These are phyloP conservation scores for Penicillium soppii DNA, from an alignment of 495 filamentous ascomycete genomes.

Conservation along the genomic window DNA sequence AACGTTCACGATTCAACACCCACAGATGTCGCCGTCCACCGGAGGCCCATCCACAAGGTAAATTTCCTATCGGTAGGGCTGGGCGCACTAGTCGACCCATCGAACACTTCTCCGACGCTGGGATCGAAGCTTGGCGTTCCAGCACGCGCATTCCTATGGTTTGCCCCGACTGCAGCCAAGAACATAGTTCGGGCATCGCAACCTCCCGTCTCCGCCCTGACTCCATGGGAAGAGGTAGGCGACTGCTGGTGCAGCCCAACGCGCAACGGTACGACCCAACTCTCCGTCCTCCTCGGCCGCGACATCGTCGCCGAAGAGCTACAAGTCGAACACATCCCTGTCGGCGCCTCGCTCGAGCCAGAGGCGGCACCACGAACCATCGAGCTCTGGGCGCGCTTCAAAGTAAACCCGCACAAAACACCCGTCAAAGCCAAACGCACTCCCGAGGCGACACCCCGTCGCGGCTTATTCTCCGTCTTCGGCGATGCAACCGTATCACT, in stretches of 20 bases:
- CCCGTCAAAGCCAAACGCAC: slow-evolving; percentile 1
- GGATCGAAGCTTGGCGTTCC: slow-evolving; percentile 6
- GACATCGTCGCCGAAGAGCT: slow-evolving; percentile 47
- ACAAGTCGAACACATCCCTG: slow-evolving; percentile 47
- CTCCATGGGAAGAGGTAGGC: slow-evolving; percentile 43
- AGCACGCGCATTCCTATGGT: slow-evolving; percentile 4
- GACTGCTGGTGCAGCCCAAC: slow-evolving; percentile 49
- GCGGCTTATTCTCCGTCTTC: neutral
- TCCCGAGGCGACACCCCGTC: neutral
- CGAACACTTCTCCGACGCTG: slow-evolving; percentile 31
- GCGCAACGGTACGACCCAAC: slow-evolving; percentile 38
- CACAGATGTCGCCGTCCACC: slow-evolving; percentile 10
- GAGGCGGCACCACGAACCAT: slow-evolving; percentile 42
- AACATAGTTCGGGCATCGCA: slow-evolving; percentile 5
- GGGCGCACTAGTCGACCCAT: slow-evolving; percentile 40
- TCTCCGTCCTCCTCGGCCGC: slow-evolving; percentile 33
- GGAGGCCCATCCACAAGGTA: slow-evolving; percentile 19
- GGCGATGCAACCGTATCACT: neutral
- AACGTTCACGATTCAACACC: slow-evolving; percentile 12
- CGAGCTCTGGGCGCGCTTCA: slow-evolving; percentile 47
- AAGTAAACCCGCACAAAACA: slow-evolving; percentile 11
- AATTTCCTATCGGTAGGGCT: slow-evolving; percentile 37
- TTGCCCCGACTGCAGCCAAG: neutral
- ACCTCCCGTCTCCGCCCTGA: slow-evolving; percentile 32
- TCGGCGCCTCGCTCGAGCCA: slow-evolving; percentile 29